A percentile compares a stretch with the other conserved stretches of the same genome.
Evolutionary conservation across 805 yeast species (phyloP).

Genomic region (Candida insectorum): DNA sequence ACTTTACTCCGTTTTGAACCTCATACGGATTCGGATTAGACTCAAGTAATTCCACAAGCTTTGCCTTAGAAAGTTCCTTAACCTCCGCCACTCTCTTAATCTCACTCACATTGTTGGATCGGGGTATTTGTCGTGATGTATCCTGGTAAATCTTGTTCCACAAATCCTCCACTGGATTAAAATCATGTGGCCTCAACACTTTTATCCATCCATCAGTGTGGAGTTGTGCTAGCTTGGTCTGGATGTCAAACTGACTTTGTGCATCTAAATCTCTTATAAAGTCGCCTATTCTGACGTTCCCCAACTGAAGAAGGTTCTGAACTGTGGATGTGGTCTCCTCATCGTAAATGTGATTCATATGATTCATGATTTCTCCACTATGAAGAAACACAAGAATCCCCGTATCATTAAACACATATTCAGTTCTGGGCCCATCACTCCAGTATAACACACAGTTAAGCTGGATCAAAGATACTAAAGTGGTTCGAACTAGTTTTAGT

Average conservation of each 20-base stretch:
- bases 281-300: conserved; percentile 59
- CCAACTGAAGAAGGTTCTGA: conserved; percentile 67
- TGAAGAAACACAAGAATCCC: conserved; percentile 67
- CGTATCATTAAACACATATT: conserved; percentile 58
- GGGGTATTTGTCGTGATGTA: conserved; percentile 31
- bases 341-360: conserved; percentile 45
- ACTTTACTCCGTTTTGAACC: conserved; percentile 31
- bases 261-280: conserved; percentile 24
- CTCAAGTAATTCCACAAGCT: conserved; percentile 32
- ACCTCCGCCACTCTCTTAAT: conserved; percentile 52
- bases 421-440: conserved; percentile 31
- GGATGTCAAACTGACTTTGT: conserved; percentile 12
- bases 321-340: conserved; percentile 54
- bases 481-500: conserved; percentile 50
- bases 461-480: conserved; percentile 76
- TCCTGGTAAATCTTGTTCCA: conserved; percentile 38
- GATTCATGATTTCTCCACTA: conserved; percentile 69
- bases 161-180: conserved; percentile 33
- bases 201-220: conserved; percentile 37
- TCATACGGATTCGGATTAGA: conserved; percentile 23
- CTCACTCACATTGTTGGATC: conserved; percentile 36
- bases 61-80: conserved; percentile 48
- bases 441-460: conserved; percentile 71
- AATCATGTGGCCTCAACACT: conserved; percentile 27
- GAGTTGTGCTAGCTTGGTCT: conserved; percentile 18